A percentile compares a stretch with the other conserved stretches of the same genome.
Conservation (phyloP, 2,329 filamentous ascomycete species). For the Clarireedia sp. region DNA sequence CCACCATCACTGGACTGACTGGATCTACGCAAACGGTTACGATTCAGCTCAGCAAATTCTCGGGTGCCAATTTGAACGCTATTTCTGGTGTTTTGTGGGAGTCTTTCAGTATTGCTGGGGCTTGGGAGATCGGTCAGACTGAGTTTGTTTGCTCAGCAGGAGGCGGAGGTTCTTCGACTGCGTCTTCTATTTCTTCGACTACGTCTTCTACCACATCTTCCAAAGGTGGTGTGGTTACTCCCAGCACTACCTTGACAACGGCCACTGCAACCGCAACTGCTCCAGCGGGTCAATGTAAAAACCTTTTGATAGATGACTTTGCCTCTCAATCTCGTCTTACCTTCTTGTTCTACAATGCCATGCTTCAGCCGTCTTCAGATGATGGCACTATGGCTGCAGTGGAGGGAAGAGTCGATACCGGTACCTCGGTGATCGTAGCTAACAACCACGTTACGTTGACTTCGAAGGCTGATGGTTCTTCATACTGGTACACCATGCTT, state of each 20-base stretch:
- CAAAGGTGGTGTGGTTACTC: not conserved
- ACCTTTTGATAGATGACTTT: slow-evolving; percentile 50
- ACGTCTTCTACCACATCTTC: not conserved
- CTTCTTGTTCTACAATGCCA: slow-evolving; percentile 53
- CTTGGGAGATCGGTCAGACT: slow-evolving; percentile 43
- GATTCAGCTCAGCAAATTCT: slow-evolving; percentile 42
- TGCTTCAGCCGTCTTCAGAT: slow-evolving; percentile 47
- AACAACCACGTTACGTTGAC: slow-evolving; percentile 45
- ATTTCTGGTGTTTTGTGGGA: slow-evolving; percentile 39
- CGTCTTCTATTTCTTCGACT: not conserved
- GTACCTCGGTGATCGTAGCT: slow-evolving; percentile 42
- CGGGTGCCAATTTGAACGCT: slow-evolving; percentile 42
- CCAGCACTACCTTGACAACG: not conserved
- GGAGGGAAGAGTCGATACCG: slow-evolving; percentile 16
- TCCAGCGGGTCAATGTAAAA: slow-evolving; percentile 30
- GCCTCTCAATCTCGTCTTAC: slow-evolving; percentile 52
- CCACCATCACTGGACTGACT: slow-evolving; percentile 39
- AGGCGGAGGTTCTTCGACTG: not conserved
- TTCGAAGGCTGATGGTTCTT: slow-evolving; percentile 35
- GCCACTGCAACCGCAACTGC: slow-evolving; percentile 4
- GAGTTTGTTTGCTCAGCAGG: slow-evolving; percentile 35
- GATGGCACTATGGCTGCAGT: slow-evolving; percentile 43
- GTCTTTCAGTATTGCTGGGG: slow-evolving; percentile 30
- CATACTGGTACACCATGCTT: slow-evolving; percentile 52
- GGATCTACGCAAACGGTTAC: slow-evolving; percentile 42